Conservation (phyloP, 2,329 filamentous ascomycete genomes). For the Ascochyta lentis region DNA sequence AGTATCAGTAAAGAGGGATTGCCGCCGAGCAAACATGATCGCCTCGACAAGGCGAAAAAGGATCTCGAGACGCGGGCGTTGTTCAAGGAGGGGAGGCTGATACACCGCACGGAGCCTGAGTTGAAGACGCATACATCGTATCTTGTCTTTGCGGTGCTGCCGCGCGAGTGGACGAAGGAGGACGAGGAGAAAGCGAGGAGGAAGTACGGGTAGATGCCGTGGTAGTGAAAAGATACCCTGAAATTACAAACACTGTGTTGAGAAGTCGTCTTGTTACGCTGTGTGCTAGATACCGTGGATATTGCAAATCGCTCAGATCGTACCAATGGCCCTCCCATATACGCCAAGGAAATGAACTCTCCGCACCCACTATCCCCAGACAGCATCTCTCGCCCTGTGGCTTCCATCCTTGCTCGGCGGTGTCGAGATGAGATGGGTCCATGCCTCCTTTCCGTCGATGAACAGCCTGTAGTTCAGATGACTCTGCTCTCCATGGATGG, state of each 20-base stretch:
- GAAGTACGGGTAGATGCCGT: conserved; percentile 25
- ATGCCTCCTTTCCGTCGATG: conserved; percentile 79
- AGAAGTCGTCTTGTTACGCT: not conserved
- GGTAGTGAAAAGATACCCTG: not conserved
- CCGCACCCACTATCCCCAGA: conserved; percentile 49
- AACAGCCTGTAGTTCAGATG: conserved; percentile 81
- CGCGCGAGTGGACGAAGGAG: conserved; percentile 82
- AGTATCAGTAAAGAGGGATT: conserved; percentile 30
- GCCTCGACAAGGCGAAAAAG: conserved; percentile 35
- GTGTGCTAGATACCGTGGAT: not conserved
- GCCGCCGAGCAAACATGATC: conserved; percentile 42
- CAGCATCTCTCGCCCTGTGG: conserved; percentile 53
- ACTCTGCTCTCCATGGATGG: conserved; percentile 69
- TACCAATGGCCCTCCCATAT: not conserved
- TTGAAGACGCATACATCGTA: conserved; percentile 98
- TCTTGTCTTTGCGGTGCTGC: conserved; percentile 87
- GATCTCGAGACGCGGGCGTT: conserved; percentile 42
- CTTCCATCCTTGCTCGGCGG: conserved; percentile 51
- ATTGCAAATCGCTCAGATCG: not conserved
- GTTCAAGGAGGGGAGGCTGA: conserved; percentile 78
- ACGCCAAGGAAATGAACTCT: not conserved
- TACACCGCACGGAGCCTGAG: conserved; percentile 84
- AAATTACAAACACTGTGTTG: not conserved
- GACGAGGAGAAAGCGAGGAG: conserved; percentile 74
- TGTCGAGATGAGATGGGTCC: conserved; percentile 65